Conservation (phyloP, 768 basidiomycete species). For the Kwoniella europaea region DNA sequence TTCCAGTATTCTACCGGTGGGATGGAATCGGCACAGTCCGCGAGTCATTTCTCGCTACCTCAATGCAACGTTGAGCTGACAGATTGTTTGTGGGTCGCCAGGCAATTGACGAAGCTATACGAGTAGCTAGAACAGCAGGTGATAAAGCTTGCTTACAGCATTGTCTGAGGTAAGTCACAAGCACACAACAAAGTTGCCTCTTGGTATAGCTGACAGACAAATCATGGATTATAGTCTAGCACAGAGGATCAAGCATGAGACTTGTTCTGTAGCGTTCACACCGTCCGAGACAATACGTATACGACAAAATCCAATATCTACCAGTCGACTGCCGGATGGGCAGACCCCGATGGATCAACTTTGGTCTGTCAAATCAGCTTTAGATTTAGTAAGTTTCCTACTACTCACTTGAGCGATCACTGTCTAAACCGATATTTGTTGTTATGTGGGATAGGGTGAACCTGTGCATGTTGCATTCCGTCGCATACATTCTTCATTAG, state of each 20-base stretch:
- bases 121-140: conserved; percentile 54
- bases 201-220: background rate
- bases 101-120: conserved; percentile 55
- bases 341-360: conserved; percentile 51
- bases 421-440: background rate
- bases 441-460: conserved; percentile 44
- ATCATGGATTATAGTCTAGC: conserved; percentile 18
- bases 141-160: conserved; percentile 54
- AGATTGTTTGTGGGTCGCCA: conserved; percentile 10
- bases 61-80: background rate
- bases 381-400: conserved; percentile 47
- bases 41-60: conserved; percentile 18
- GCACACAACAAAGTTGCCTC: background rate
- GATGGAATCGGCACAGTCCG: conserved; percentile 43
- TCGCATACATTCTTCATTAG: conserved; percentile 40
- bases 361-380: conserved; percentile 46
- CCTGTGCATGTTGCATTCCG: conserved; percentile 45
- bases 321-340: conserved; percentile 32
- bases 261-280: conserved; percentile 4
- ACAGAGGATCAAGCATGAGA: conserved; percentile 28
- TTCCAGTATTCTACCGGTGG: conserved; percentile 54
- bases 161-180: conserved; percentile 48
- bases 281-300: conserved; percentile 26
- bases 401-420: too few species aligned
- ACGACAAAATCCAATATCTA: conserved; percentile 28